Evolutionary conservation across 192 early-diverging fungal genomes (phyloP).

Genomic region (Gryganskiella cystojenkinii): DNA sequence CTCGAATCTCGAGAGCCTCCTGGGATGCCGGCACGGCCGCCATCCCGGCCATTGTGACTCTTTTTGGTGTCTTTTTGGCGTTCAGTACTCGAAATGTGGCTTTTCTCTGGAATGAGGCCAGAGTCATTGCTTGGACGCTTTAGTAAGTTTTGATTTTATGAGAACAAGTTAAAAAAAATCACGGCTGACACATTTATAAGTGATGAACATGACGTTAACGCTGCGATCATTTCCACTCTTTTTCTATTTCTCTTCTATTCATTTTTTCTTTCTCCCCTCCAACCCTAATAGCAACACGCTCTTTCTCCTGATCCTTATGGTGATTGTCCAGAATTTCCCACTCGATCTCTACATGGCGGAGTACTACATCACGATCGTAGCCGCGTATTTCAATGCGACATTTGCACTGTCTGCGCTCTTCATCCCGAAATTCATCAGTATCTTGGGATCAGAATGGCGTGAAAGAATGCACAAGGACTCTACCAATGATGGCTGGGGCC

Average conservation of each 20-base stretch:
- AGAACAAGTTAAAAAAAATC: too few species aligned
- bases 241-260: neutral
- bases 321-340: slow-evolving; percentile 7
- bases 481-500: neutral
- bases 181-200: too few species aligned
- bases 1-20: neutral
- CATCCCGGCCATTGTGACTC: neutral
- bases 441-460: neutral
- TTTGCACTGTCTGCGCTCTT: slow-evolving; percentile 18
- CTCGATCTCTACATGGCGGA: slow-evolving; percentile 3
- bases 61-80: slow-evolving; percentile 34
- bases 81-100: slow-evolving; percentile 30
- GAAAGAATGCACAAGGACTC: neutral
- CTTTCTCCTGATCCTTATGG: slow-evolving; percentile 3
- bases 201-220: too few species aligned
- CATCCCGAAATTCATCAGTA: slow-evolving; percentile 15
- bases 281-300: slow-evolving; percentile 17
- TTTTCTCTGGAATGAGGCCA: slow-evolving; percentile 35
- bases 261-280: neutral
- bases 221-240: too few species aligned
- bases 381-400: neutral
- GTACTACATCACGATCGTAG: slow-evolving; percentile 13
- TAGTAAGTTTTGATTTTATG: slow-evolving; percentile 28
- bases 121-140: slow-evolving; percentile 17
- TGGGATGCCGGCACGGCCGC: slow-evolving; percentile 1